phyloP scores from a whole-genome alignment of 2,329 filamentous ascomycete genomes.

The Trichoderma sp. region DNA sequence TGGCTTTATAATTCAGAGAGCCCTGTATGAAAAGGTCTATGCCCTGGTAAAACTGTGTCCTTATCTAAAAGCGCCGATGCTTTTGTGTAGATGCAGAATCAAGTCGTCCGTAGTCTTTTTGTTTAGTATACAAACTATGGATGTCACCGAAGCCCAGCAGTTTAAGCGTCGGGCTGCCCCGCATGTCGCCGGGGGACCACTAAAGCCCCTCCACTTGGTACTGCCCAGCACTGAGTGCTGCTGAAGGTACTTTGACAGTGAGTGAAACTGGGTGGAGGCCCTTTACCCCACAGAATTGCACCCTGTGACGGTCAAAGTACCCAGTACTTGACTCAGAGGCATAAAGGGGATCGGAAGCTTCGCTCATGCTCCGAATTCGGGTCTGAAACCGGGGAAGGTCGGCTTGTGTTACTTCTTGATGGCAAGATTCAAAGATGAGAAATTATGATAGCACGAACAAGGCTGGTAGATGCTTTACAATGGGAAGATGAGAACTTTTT shows the following conservation, averaged over 20 bases:
- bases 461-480: background rate
- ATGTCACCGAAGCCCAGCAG: background rate
- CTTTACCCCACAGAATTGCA: background rate
- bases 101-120: background rate
- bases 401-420: background rate
- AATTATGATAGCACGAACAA: background rate
- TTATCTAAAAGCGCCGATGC: background rate
- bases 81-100: background rate
- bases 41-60: background rate
- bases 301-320: background rate
- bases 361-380: background rate
- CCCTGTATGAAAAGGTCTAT: background rate
- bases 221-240: background rate
- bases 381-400: background rate
- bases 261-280: background rate
- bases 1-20: background rate
- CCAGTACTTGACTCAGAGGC: background rate
- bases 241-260: background rate
- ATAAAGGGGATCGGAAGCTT: background rate
- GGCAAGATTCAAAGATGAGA: background rate
- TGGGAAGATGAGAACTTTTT: background rate
- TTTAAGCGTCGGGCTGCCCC: conserved; percentile 15
- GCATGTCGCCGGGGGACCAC: conserved; percentile 13
- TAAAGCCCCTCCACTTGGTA: background rate
- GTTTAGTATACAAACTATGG: background rate